Evolutionary conservation across 2,329 filamentous ascomycete species (phyloP).

Genomic region (Teratosphaeria viscida): DNA sequence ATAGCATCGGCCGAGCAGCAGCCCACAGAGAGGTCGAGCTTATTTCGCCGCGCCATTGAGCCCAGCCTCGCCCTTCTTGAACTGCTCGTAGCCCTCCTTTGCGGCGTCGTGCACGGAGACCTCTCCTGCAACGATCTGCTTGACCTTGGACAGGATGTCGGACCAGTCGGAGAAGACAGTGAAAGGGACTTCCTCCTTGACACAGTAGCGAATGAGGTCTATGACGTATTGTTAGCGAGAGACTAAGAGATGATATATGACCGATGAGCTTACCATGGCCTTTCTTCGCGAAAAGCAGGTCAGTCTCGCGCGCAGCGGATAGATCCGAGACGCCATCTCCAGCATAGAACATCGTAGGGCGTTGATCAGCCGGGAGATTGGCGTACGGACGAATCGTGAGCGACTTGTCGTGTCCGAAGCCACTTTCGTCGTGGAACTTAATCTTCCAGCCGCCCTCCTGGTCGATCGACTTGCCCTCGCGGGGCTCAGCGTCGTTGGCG

Average conservation of each 20-base stretch:
- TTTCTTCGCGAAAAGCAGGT: conserved; percentile 86
- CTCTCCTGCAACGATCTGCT: conserved; percentile 66
- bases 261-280: conserved; percentile 54
- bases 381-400: conserved; percentile 83
- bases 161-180: conserved; percentile 79
- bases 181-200: conserved; percentile 74
- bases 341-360: conserved; percentile 85
- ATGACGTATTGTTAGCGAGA: neutral
- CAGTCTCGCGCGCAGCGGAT: conserved; percentile 83
- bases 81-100: conserved; percentile 37
- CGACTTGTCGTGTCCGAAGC: conserved; percentile 95
- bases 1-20: neutral
- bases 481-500: conserved; percentile 66
- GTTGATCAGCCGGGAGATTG: conserved; percentile 52
- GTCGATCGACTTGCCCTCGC: conserved; percentile 62
- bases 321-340: conserved; percentile 91
- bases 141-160: conserved; percentile 63
- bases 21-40: neutral
- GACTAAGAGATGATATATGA: neutral
- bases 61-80: conserved; percentile 36
- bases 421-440: conserved; percentile 74
- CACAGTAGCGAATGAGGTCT: conserved; percentile 84
- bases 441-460: conserved; percentile 80
- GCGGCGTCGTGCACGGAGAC: conserved; percentile 62
- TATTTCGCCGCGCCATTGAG: conserved; percentile 9